Base-by-base conservation (phyloP, 345 rosid species). In the Acer campestre region DNA sequence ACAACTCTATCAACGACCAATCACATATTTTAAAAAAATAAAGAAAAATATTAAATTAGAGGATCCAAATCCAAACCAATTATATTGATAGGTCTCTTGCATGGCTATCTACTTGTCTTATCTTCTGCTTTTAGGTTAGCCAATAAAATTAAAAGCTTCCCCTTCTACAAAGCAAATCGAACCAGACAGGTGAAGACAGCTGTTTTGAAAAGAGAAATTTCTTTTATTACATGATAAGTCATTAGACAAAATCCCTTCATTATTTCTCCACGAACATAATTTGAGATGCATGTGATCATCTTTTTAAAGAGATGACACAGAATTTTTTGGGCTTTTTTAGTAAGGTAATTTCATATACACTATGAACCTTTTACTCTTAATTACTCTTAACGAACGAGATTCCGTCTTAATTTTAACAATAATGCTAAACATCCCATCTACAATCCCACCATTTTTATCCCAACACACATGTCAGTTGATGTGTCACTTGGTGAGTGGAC, bases 101-200 rank as follows among this genome's bases (percentile, higher is more conserved):
- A 22, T 5, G 2, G 10, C 10, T 56, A 7, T 9, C 62, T 64
- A 38, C 62, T 55, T 35, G 4, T 4, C 81, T 67, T 44, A 67
- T 79, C 81, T 79, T 67, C 27, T 63, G 10, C 65, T 73, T 31
- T 38, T 42, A 20, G 51, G 8, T 48, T 61, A 23, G 63, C 74
- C 81, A 56, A 74, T 63, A 61, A 64, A 64, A 64, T n/a, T 56
- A n/a, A 3, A 74, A 62, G 5, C 48, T n/a, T 18, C 1, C 69
- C 27, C 25, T 46, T 72, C 58, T 11, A 1, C n/a, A 5, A 71
- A 25, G 59, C 62, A 16, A 18, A 70, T 29, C 35, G 0, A 35
- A 35, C 38, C 38, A 4, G 5, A 73, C 40, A 40, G 13, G 62
- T 13, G 58, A 17, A 55, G 74, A n/a, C 74, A 29, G 6, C 25